phyloP scores from a whole-genome alignment of 2,329 filamentous ascomycete species.

The Purpureocillium lavendulum region DNA sequence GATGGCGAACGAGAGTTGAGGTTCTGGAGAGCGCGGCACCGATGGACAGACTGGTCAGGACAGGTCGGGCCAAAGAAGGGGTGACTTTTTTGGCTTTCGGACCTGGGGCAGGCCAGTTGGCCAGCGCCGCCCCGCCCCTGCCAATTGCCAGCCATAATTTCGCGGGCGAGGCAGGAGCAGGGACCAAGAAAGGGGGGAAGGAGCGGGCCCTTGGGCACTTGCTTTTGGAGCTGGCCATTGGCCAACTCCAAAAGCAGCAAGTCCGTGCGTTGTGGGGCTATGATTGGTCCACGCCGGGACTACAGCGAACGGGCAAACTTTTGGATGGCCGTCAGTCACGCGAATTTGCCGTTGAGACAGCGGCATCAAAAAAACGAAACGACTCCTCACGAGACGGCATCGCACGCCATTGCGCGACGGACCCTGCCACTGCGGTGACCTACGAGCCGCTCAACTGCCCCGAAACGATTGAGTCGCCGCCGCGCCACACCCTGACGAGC shows the following conservation, averaged over 20 bases:
- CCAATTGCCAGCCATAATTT: slow-evolving; percentile 42
- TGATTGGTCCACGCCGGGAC: slow-evolving; percentile 20
- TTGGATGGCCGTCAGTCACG: slow-evolving; percentile 11
- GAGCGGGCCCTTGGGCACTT: slow-evolving; percentile 14
- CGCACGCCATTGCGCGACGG: no score
- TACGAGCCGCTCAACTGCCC: no score
- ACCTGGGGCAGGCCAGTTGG: slow-evolving; percentile 15
- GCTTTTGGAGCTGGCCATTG: slow-evolving; percentile 20
- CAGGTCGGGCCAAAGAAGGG: slow-evolving; percentile 15
- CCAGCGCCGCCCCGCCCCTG: slow-evolving; percentile 15
- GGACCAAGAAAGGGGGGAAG: slow-evolving; percentile 35
- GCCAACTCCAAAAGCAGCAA: slow-evolving; percentile 7
- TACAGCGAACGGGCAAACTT: slow-evolving; percentile 21
- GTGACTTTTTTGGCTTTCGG: slow-evolving; percentile 23
- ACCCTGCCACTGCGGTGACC: no score
- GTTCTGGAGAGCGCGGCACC: background rate
- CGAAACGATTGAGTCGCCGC: no score
- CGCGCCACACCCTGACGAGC: no score
- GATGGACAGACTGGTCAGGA: background rate
- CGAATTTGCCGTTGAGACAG: slow-evolving; percentile 6
- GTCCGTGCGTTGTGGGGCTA: background rate
- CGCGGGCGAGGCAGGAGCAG: slow-evolving; percentile 29
- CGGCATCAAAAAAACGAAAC: background rate
- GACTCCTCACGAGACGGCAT: no score
- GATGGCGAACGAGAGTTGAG: slow-evolving; percentile 2